Conservation (phyloP, 2,329 filamentous ascomycete genomes). For the Pseudogymnoascus sp. region DNA sequence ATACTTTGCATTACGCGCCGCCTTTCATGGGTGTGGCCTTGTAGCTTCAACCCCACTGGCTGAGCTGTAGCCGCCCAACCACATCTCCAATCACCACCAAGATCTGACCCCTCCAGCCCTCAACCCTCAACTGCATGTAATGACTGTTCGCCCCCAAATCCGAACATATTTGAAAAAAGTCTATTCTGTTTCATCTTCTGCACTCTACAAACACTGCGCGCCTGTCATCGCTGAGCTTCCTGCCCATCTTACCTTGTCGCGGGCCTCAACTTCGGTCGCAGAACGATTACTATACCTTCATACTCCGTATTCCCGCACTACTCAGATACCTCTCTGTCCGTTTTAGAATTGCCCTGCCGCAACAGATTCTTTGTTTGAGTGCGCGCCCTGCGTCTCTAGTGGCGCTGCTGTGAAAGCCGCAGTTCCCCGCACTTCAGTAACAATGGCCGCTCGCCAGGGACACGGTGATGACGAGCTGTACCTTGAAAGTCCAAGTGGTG, state of each 20-base stretch:
- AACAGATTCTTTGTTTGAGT: neutral
- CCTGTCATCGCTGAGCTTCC: conserved; percentile 17
- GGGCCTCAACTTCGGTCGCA: conserved; percentile 22
- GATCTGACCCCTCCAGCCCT: conserved; percentile 8
- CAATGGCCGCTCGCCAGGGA: conserved; percentile 43
- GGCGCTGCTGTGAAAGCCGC: conserved; percentile 1
- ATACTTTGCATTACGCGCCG: conserved; percentile 10
- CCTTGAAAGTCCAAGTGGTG: conserved; percentile 44
- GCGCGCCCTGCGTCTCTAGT: conserved; percentile 4
- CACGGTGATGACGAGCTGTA: conserved; percentile 78
- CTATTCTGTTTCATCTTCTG: conserved; percentile 18
- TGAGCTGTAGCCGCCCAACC: conserved; percentile 11
- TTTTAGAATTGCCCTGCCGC: neutral
- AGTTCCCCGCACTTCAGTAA: conserved; percentile 13
- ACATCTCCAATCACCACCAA: conserved; percentile 6
- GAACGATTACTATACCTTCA: conserved; percentile 20
- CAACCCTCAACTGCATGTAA: conserved; percentile 5
- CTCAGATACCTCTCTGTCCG: neutral
- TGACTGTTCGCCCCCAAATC: neutral
- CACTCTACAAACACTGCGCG: conserved; percentile 14
- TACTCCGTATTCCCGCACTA: conserved; percentile 6
- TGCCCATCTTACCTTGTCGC: conserved; percentile 13
- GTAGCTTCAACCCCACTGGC: conserved; percentile 7
- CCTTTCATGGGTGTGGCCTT: conserved; percentile 9
- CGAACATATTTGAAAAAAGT: conserved; percentile 15